Evolutionary conservation across 306 rosid genomes (phyloP).

Genomic region (Prunus kanzakura): DNA sequence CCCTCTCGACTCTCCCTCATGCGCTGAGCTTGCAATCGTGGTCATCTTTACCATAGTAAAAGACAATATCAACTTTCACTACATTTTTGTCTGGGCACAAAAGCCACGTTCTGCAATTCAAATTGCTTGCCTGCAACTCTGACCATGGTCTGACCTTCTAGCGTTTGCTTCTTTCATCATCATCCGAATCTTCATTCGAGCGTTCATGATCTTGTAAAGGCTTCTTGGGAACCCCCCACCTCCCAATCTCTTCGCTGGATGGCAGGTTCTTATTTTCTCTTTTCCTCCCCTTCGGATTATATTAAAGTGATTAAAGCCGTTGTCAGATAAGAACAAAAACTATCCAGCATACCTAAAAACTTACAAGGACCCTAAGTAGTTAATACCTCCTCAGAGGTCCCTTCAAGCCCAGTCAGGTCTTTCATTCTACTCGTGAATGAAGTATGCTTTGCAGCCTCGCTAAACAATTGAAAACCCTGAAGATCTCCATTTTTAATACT

Average conservation of each 20-base stretch:
- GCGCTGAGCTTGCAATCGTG: neutral
- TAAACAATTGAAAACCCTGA: conserved; percentile 61
- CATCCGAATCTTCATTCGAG: conserved; percentile 27
- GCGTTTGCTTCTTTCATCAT: conserved; percentile 30
- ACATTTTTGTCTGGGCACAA: neutral
- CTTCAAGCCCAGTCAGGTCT: conserved; percentile 31
- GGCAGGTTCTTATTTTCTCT: conserved; percentile 47
- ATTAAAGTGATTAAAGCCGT: conserved; percentile 15
- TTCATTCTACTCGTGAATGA: conserved; percentile 32
- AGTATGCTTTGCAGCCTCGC: conserved; percentile 35
- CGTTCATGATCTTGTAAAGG: conserved; percentile 16
- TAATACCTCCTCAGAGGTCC: conserved; percentile 47
- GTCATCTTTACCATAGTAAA: neutral
- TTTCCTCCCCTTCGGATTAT: conserved; percentile 37
- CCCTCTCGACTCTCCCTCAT: neutral
- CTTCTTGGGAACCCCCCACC: conserved; percentile 25
- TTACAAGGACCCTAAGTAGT: neutral
- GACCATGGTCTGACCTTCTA: neutral
- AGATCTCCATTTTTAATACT: conserved; percentile 89
- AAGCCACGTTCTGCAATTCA: neutral
- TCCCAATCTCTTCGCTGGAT: conserved; percentile 37
- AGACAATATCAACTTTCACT: neutral
- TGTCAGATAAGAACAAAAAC: conserved; percentile 17
- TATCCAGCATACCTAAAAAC: neutral
- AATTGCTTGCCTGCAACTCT: conserved; percentile 1